Base-by-base conservation (phyloP, 1,284 basidiomycete species). In the Calocybe gambosa region DNA sequence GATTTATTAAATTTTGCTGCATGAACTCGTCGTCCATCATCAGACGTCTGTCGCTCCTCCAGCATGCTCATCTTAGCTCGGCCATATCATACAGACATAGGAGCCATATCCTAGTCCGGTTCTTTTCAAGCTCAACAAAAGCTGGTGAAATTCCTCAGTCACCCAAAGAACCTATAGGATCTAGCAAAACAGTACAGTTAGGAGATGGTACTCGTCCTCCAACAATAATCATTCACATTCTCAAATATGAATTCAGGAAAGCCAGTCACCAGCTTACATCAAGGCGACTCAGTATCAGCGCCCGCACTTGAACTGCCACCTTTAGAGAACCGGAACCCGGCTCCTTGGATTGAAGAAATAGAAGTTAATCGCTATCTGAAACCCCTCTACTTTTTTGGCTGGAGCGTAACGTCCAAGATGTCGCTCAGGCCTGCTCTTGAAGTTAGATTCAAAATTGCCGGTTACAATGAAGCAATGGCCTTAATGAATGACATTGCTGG, bases 351-450 rank as follows among this genome's bases (percentile, higher is more conserved):
- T 26, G 25, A 26, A 9, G 5, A 26, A 26, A 26, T 5, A 26
- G 25, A 26, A 26, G 5, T 26, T 26, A 4, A 9, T 16, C 35
- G 8, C 10, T 21, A 21, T 37, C 15, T 9, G 35, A 37, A 37
- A 37, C 15, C 35, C 8, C 35, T 37, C 16, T 19, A 58, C 40
- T 37, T 46, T 19, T 58, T 56, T 13, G 62, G 63, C 12, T 68
- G 66, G 66, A 49, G 52, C n/a, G 25, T 61, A 9, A 33, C 43
- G 36, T 52, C 47, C 20, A 6, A 35, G 10, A 26, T 26, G 25
- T 26, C 25, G 5, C 10, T 45, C 13, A 47, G 44, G 10, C 45
- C 49, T 21, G 31, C 44, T 8, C 52, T 60, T 42, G 19, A 29
- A 10, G 43, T 39, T 2, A 13, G 16, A 20, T 60, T 54, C 36